phyloP scores from a whole-genome alignment of 139 green algal species.

The Volvox africanus region DNA sequence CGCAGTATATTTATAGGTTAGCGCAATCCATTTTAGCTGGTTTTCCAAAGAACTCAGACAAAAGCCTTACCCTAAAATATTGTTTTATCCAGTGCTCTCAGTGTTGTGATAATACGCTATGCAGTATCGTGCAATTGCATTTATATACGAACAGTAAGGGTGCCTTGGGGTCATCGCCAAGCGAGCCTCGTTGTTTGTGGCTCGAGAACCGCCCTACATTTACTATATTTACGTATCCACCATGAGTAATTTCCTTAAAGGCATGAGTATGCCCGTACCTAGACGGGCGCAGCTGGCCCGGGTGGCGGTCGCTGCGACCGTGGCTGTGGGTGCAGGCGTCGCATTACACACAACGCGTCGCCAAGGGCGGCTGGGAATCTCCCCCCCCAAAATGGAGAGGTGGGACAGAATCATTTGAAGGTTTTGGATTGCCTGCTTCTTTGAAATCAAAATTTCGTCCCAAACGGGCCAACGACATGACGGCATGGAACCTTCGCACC shows the following conservation, averaged over 20 bases:
- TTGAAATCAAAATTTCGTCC: neutral
- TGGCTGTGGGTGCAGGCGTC: constrained; percentile 22
- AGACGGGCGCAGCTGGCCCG: constrained; percentile 10
- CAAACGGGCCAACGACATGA: neutral
- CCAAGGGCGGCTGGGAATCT: neutral
- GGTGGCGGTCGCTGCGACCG: neutral
- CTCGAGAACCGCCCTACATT: neutral
- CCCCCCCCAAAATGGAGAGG: neutral
- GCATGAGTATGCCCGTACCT: constrained; percentile 14
- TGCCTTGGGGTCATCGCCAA: neutral
- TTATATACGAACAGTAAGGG: constrained; percentile 19
- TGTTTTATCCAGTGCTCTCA: neutral
- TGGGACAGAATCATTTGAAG: neutral
- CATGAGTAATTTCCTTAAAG: constrained; percentile 32
- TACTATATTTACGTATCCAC: neutral
- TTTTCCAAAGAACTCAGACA: no score
- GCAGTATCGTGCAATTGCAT: constrained; percentile 10
- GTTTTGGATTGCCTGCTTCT: neutral
- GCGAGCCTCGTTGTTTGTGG: neutral
- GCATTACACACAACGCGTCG: neutral
- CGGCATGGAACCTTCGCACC: neutral
- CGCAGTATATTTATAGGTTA: no score
- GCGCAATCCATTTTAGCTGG: no score
- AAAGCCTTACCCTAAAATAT: neutral
- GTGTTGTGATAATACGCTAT: neutral